Conservation (phyloP, 305 asterid species). For the Solanum hybrid region DNA sequence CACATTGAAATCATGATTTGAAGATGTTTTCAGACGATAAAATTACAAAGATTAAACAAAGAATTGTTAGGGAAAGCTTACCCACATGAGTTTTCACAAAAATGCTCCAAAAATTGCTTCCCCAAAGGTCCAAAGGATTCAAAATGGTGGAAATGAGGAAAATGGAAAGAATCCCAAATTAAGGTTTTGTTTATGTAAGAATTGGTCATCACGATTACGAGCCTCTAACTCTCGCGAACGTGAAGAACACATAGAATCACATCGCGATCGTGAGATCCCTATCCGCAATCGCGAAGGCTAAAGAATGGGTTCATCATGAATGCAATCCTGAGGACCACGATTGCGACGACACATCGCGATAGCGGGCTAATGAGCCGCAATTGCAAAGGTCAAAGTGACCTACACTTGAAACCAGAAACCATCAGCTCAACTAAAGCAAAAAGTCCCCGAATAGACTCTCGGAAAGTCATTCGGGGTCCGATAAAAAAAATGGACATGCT, state of each 20-base stretch:
- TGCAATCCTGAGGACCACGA: background rate
- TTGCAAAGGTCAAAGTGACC: background rate
- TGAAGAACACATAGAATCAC: background rate
- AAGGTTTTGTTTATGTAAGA: background rate
- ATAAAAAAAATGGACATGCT: background rate
- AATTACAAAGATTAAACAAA: background rate
- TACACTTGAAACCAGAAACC: background rate
- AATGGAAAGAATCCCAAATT: background rate
- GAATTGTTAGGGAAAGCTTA: background rate
- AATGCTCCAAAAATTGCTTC: background rate
- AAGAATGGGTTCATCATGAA: background rate
- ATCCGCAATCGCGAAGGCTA: background rate
- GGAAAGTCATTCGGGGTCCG: background rate
- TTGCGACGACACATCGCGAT: background rate
- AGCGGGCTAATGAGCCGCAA: background rate
- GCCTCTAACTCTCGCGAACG: background rate
- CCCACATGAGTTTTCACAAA: background rate
- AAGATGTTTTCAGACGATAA: too few relatives aligned
- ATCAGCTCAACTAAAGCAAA: background rate
- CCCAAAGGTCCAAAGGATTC: background rate
- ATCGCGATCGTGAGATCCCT: background rate
- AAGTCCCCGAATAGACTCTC: background rate
- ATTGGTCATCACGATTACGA: background rate
- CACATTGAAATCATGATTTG: background rate
- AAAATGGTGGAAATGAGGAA: background rate